A percentile compares a stretch with the other conserved stretches of the same genome.
Evolutionary conservation across 441 rosid species (phyloP).

Genomic region (Erodium texanum): DNA sequence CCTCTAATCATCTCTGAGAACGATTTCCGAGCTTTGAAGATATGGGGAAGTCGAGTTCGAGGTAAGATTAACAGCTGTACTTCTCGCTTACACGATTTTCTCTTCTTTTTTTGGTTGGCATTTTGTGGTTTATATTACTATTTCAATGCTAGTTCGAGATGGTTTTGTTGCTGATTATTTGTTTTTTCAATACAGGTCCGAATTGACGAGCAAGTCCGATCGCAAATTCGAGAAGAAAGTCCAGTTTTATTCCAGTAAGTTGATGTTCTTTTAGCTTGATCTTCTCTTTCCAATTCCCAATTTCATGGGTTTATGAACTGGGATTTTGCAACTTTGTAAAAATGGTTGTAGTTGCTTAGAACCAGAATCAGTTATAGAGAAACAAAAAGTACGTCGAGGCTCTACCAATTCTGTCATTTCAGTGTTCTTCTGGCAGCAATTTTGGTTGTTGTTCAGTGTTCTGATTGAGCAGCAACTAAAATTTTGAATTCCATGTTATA

Average conservation of each 20-base stretch:
- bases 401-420: too few relatives aligned
- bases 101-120: background rate
- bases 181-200: slow-evolving; percentile 26
- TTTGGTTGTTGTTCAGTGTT: too few relatives aligned
- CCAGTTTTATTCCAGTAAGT: slow-evolving; percentile 59
- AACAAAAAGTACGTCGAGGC: too few relatives aligned
- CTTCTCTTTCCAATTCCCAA: background rate
- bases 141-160: background rate
- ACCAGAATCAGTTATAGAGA: too few relatives aligned
- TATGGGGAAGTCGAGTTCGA: too few relatives aligned
- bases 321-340: background rate
- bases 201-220: slow-evolving; percentile 39
- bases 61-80: too few relatives aligned
- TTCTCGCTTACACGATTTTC: too few relatives aligned
- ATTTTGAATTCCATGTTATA: too few relatives aligned
- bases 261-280: background rate
- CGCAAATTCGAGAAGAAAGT: slow-evolving; percentile 58
- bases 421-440: too few relatives aligned
- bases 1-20: background rate
- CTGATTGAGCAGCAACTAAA: too few relatives aligned
- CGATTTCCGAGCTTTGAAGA: background rate
- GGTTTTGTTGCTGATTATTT: background rate
- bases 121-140: background rate
- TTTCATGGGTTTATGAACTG: background rate
- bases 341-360: too few relatives aligned